Evolutionary conservation across 257 asterid species (phyloP).

Genomic region (Solanum sitiens): DNA sequence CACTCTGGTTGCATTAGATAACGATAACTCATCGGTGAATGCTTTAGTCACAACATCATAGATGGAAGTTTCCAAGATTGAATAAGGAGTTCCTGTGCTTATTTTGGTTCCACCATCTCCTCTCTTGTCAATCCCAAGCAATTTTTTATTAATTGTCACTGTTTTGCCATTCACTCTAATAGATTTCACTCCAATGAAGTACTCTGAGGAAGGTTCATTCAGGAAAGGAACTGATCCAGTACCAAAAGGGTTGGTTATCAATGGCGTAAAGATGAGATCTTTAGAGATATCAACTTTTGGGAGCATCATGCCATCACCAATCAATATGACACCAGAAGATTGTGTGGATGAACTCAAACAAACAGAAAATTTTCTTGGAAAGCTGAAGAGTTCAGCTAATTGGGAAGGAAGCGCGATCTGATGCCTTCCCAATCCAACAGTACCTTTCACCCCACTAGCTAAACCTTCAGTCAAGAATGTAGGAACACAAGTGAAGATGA

Average conservation of each 20-base stretch:
- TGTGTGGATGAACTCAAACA: slow-evolving; percentile 19
- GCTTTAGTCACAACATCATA: slow-evolving; percentile 24
- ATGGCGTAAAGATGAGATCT: slow-evolving; percentile 1
- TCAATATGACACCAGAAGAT: slow-evolving; percentile 3
- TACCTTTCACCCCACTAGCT: slow-evolving; percentile 17
- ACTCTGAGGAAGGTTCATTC: slow-evolving; percentile 7
- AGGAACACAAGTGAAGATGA: slow-evolving; percentile 16
- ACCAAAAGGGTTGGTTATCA: neutral
- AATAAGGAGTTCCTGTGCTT: slow-evolving; percentile 37
- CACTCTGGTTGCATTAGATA: slow-evolving; percentile 23
- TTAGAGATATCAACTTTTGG: slow-evolving; percentile 1
- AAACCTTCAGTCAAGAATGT: slow-evolving; percentile 12
- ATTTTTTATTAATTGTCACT: slow-evolving; percentile 11
- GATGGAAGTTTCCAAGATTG: slow-evolving; percentile 25
- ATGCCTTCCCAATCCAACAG: slow-evolving; percentile 19
- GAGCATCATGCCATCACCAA: slow-evolving; percentile 7
- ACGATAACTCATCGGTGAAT: slow-evolving; percentile 1
- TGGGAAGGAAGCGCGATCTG: slow-evolving; percentile 10
- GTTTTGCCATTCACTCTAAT: slow-evolving; percentile 12
- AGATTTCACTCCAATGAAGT: slow-evolving; percentile 34
- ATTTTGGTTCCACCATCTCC: slow-evolving; percentile 44
- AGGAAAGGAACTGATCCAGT: neutral
- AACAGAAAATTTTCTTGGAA: slow-evolving; percentile 11
- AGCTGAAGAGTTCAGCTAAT: slow-evolving; percentile 6
- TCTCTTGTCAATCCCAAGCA: slow-evolving; percentile 11